These are phyloP conservation scores for Sporormia fimetaria DNA, from an alignment of 495 filamentous ascomycete species.

Conservation along the genomic window DNA sequence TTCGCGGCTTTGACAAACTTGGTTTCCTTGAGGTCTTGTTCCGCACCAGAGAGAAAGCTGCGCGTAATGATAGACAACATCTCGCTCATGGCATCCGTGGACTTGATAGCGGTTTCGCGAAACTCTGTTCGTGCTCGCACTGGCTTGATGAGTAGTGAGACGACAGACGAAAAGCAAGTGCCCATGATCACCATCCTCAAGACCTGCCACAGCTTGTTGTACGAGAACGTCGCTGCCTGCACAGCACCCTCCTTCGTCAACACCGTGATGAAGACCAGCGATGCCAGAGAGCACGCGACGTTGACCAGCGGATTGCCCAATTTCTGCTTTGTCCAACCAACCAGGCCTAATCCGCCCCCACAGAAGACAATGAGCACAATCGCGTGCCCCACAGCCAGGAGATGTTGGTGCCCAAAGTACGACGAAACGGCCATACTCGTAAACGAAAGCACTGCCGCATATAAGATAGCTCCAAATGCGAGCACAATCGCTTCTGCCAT, in stretches of 20 bases:
- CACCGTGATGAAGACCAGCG: conserved; percentile 83
- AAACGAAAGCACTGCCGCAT: conserved; percentile 69
- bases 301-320: conserved; percentile 79
- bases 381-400: conserved; percentile 62
- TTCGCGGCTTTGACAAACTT: conserved; percentile 55
- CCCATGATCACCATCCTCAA: conserved; percentile 88
- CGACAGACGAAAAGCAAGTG: conserved; percentile 57
- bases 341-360: conserved; percentile 76
- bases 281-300: conserved; percentile 78
- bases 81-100: conserved; percentile 64
- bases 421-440: conserved; percentile 78
- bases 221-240: conserved; percentile 64
- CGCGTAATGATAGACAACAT: conserved; percentile 75
- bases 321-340: conserved; percentile 87
- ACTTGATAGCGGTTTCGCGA: conserved; percentile 60
- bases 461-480: conserved; percentile 68
- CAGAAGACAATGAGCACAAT: conserved; percentile 79
- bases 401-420: conserved; percentile 54
- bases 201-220: conserved; percentile 75
- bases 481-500: conserved; percentile 86
- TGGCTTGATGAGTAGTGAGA: conserved; percentile 70
- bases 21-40: conserved; percentile 56
- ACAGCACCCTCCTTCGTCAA: conserved; percentile 87
- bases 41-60: conserved; percentile 75
- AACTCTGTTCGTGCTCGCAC: conserved; percentile 67